Base-by-base conservation (phyloP, 805 yeast species). In the Cyberlindnera suaveolens region DNA sequence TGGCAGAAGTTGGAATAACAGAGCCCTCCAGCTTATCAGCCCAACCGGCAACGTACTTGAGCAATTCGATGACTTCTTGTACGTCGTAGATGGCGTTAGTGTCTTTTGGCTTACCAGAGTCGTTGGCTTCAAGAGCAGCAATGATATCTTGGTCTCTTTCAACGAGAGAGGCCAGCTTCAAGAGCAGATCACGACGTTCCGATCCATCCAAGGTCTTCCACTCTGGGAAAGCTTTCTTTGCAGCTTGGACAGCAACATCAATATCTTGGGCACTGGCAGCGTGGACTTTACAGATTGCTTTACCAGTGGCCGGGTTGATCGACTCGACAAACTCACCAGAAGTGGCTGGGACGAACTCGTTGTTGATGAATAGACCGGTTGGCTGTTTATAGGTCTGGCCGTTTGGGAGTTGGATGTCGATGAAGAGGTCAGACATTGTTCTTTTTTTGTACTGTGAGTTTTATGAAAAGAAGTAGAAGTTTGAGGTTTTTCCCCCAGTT, bases 341-440 rank as follows among this genome's bases (percentile, higher is more conserved):
- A 35, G 70, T 66, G 11, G 87, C 75, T 35, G 68, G 58, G 29
- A 80, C 82, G 56, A 74, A 82, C 60, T 84, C 83, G 61, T 82
- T 82, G 69, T 83, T 78, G 62, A 85, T 83, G 71, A 82, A 85
- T 48, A 82, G 67, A 43, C 89, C 90, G 31, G 82, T 72, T 48
- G 93, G 89, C 72, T 84, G 91, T 37, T 72, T 72, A 64, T 80
- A 82, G 26, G 66, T 61, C 36, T 63, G 66, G 36, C 95, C 95
- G 52, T 81, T 79, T 49, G 95, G 93, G 48, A 83, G 67, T 13
- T 62, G 66, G 48, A 80, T 62, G 18, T 67, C 69, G 26, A 47
- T 41, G 23, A 44, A 48, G 37, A 53, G 41, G 34, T 52, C 56
- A 7, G 57, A 49, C 48, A 48, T 50, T 30, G 38, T 33, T 18